Evolutionary conservation across 805 yeast genomes (phyloP).

Genomic region (Yamadazyma ubonensis): DNA sequence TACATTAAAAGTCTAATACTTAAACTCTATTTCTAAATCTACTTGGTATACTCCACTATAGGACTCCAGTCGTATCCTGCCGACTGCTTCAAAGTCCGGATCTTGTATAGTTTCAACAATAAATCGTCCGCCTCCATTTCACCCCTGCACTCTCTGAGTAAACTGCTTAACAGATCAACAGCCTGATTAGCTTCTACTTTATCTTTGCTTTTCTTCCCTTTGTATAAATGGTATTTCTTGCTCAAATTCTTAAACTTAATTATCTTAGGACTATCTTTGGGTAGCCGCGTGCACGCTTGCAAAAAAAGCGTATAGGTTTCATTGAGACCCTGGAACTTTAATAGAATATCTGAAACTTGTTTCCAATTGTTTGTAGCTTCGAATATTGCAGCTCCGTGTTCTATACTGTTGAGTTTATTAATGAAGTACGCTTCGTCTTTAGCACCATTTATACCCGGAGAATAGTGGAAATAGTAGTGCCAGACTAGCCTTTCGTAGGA

Average conservation of each 20-base stretch:
- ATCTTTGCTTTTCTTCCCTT: constrained; percentile 6
- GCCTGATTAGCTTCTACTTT: neutral
- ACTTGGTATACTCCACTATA: no score
- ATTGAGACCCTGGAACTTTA: constrained; percentile 19
- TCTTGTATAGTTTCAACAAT: neutral
- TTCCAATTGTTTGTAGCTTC: constrained; percentile 24
- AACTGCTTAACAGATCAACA: neutral
- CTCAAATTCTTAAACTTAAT: constrained; percentile 33
- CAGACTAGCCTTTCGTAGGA: constrained; percentile 43
- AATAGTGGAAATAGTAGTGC: constrained; percentile 40
- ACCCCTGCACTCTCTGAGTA: neutral
- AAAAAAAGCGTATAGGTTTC: constrained; percentile 27
- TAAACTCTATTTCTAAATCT: no score
- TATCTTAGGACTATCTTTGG: no score
- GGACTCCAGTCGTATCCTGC: no score
- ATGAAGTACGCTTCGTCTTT: constrained; percentile 25
- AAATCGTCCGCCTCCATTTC: neutral
- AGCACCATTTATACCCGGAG: constrained; percentile 13
- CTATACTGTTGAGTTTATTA: constrained; percentile 16
- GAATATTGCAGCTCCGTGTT: constrained; percentile 34
- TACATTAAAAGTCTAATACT: no score
- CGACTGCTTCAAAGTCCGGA: neutral
- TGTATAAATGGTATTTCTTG: constrained; percentile 29
- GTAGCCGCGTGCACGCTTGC: constrained; percentile 20
- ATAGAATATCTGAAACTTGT: neutral